These are phyloP conservation scores for Ambrosia hybrid DNA, from an alignment of 140 eudicot species.

Conservation along the genomic window DNA sequence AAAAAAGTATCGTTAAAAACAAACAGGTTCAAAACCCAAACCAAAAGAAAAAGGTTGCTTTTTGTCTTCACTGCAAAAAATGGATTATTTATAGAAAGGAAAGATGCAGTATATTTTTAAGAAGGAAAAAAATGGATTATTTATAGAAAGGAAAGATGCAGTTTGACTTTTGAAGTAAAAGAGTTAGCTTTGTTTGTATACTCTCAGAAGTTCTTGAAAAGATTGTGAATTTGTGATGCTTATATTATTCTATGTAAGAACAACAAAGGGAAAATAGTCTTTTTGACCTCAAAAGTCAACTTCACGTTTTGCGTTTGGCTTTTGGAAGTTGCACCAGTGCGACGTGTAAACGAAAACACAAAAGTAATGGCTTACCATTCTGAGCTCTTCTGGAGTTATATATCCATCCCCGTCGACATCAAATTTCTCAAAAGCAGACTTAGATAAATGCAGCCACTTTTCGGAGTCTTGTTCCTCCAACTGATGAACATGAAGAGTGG, in stretches of 20 bases:
- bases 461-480: conserved; percentile 71
- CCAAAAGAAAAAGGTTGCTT: too few relatives aligned
- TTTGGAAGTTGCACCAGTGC: neutral
- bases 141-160: neutral
- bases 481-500: conserved; percentile 94
- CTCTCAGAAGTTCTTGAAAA: neutral
- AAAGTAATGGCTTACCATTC: conserved; percentile 55
- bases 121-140: neutral
- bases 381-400: conserved; percentile 91
- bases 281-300: conserved; percentile 23
- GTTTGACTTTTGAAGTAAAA: conserved; percentile 27
- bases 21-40: too few relatives aligned
- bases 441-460: conserved; percentile 81
- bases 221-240: neutral
- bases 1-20: too few relatives aligned
- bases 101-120: conserved; percentile 47
- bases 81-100: too few relatives aligned
- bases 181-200: neutral
- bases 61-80: too few relatives aligned
- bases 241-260: neutral
- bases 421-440: conserved; percentile 90
- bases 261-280: neutral
- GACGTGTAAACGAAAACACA: neutral
- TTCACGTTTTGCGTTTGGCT: neutral
- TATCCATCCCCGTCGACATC: conserved; percentile 94